A percentile compares a stretch with the other conserved stretches of the same genome.
Conservation (phyloP, 306 rosid genomes). For the Senna siamea region DNA sequence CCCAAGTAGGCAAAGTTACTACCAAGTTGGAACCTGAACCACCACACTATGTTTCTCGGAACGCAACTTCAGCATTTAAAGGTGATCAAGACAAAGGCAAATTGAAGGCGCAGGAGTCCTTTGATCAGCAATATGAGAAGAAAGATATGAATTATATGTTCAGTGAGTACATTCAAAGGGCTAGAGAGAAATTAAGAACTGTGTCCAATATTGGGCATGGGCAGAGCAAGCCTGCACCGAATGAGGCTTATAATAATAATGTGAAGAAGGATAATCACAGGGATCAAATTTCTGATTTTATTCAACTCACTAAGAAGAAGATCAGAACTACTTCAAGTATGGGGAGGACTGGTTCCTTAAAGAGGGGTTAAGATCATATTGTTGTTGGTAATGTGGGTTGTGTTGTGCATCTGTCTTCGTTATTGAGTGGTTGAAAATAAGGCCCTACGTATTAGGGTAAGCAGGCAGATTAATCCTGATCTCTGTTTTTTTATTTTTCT, state of each 20-base stretch:
- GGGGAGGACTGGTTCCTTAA: slow-evolving; percentile 45
- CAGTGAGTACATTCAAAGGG: slow-evolving; percentile 45
- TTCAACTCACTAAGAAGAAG: slow-evolving; percentile 48
- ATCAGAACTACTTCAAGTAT: slow-evolving; percentile 45
- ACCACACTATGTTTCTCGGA: neutral
- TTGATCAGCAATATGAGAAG: slow-evolving; percentile 24
- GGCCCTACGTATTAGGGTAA: neutral
- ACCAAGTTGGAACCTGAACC: neutral
- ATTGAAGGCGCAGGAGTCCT: neutral
- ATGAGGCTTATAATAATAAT: slow-evolving; percentile 11
- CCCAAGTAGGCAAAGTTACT: slow-evolving; percentile 2
- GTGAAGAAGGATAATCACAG: slow-evolving; percentile 37
- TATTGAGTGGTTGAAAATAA: slow-evolving; percentile 30
- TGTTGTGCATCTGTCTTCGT: neutral
- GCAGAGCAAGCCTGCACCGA: slow-evolving; percentile 34
- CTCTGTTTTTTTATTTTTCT: neutral
- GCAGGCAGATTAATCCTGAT: slow-evolving; percentile 5
- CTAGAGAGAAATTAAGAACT: slow-evolving; percentile 43
- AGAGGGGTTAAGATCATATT: slow-evolving; percentile 35
- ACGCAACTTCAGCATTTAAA: neutral
- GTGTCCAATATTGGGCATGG: slow-evolving; percentile 38
- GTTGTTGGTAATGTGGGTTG: slow-evolving; percentile 14
- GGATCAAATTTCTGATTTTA: slow-evolving; percentile 56
- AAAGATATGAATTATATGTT: slow-evolving; percentile 46
- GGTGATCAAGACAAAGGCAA: neutral